These are phyloP conservation scores for Aspergillus tanneri DNA, from an alignment of 2,329 filamentous ascomycete genomes.

Conservation along the genomic window DNA sequence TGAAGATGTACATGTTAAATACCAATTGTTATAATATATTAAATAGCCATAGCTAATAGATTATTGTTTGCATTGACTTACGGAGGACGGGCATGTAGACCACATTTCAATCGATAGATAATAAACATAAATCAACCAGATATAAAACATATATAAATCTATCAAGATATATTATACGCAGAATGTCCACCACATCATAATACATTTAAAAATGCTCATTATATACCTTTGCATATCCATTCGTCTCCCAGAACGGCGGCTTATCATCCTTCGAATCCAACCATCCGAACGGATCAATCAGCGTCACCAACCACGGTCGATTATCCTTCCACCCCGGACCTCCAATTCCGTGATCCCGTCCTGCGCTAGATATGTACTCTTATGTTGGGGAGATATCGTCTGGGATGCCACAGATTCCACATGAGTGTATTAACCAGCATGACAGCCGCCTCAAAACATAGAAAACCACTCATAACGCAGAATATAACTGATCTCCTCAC, in stretches of 20 bases:
- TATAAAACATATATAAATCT: neutral
- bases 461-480: conserved; percentile 60
- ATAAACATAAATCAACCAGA: neutral
- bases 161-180: too few species aligned
- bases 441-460: conserved; percentile 57
- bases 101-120: too few species aligned
- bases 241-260: conserved; percentile 5
- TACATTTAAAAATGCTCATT: neutral
- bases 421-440: conserved; percentile 55
- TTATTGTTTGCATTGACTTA: too few species aligned
- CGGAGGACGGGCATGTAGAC: too few species aligned
- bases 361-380: conserved; percentile 52
- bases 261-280: conserved; percentile 2
- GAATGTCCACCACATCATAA: too few species aligned
- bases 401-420: conserved; percentile 54
- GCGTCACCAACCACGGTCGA: conserved; percentile 44
- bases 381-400: conserved; percentile 49
- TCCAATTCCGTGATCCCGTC: conserved; percentile 39
- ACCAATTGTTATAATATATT: neutral
- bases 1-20: neutral
- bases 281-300: conserved; percentile 43
- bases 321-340: conserved; percentile 51
- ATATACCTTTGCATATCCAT: neutral
- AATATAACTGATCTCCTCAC: conserved; percentile 43
- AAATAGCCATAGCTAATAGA: too few species aligned